Conservation (phyloP, 2,329 filamentous ascomycete species). For the Paraconiothyrium brasiliense region DNA sequence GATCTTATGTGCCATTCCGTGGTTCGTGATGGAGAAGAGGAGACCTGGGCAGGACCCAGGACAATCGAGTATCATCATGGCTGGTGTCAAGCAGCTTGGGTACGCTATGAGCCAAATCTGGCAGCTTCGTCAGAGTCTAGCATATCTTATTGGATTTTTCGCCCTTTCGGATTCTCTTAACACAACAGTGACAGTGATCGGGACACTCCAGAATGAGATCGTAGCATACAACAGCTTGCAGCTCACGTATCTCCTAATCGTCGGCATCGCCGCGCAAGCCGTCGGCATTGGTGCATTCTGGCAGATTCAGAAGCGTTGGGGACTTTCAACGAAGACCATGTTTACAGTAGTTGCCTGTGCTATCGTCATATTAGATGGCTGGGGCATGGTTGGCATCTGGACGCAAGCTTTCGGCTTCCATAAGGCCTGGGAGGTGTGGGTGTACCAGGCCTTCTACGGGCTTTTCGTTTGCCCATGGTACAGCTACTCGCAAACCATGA, state of each 20-base stretch:
- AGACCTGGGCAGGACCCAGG: slow-evolving; percentile 66
- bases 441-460: slow-evolving; percentile 66
- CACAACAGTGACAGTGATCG: slow-evolving; percentile 74
- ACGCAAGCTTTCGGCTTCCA: slow-evolving; percentile 64
- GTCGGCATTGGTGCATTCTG: slow-evolving; percentile 71
- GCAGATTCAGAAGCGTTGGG: slow-evolving; percentile 67
- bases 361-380: slow-evolving; percentile 32
- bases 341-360: slow-evolving; percentile 68
- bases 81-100: slow-evolving; percentile 68
- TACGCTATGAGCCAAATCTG: slow-evolving; percentile 68
- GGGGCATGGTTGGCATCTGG: slow-evolving; percentile 69
- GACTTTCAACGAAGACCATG: slow-evolving; percentile 72
- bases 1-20: slow-evolving; percentile 70
- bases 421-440: slow-evolving; percentile 63
- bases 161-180: slow-evolving; percentile 75
- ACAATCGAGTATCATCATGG: slow-evolving; percentile 62
- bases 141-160: slow-evolving; percentile 70
- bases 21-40: slow-evolving; percentile 72
- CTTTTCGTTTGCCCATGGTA: slow-evolving; percentile 76
- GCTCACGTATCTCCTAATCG: slow-evolving; percentile 72
- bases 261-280: slow-evolving; percentile 71
- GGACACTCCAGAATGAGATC: slow-evolving; percentile 71
- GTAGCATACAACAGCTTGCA: slow-evolving; percentile 72
- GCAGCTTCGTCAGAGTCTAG: slow-evolving; percentile 70
- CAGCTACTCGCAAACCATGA: slow-evolving; percentile 76